These are phyloP conservation scores for Eucalyptus pauciflora DNA, from an alignment of 345 rosid species.

Conservation along the genomic window DNA sequence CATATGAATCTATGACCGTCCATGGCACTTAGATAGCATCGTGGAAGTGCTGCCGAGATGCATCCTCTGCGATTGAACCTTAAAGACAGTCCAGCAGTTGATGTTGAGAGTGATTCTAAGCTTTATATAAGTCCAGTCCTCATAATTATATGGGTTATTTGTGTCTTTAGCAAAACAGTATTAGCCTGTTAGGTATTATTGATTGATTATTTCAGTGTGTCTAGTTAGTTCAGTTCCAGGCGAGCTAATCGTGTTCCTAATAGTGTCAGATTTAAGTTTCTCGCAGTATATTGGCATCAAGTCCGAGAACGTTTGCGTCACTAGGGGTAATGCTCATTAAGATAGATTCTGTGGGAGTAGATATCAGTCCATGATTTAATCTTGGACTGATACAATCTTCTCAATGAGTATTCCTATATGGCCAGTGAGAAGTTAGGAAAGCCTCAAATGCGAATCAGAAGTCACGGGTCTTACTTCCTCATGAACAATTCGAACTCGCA, in stretches of 20 bases:
- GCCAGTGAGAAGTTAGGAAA: neutral
- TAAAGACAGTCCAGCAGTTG: neutral
- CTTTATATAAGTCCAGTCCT: neutral
- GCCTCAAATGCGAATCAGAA: neutral
- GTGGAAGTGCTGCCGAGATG: neutral
- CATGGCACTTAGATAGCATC: neutral
- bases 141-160: neutral
- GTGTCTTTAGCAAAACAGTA: neutral
- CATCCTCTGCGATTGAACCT: neutral
- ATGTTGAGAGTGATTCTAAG: neutral
- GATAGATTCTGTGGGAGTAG: neutral
- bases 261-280: neutral
- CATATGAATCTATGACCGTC: neutral
- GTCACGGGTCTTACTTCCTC: neutral
- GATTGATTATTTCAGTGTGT: neutral
- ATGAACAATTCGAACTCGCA: neutral
- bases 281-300: neutral
- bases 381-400: neutral
- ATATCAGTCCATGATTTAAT: neutral
- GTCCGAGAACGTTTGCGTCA: neutral
- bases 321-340: neutral
- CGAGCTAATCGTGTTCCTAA: neutral
- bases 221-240: neutral
- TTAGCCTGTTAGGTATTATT: neutral
- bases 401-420: neutral